phyloP scores from a whole-genome alignment of 257 asterid species.

The Parsonsia alboflavescens region DNA sequence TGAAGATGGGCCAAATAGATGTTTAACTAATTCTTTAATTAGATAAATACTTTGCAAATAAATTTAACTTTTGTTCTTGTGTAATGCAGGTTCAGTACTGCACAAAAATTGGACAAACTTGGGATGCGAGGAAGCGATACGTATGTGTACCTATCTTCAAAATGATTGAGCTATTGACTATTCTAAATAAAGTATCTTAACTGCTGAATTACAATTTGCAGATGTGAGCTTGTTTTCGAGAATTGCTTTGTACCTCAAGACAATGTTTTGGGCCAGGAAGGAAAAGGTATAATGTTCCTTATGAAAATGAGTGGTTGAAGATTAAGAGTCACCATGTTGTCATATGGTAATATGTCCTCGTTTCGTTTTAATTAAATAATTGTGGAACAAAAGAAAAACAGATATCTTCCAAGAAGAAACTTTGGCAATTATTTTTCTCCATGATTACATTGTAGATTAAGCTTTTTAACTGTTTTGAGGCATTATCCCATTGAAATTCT shows the following conservation, averaged over 20 bases:
- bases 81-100: conserved; percentile 86
- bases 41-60: not conserved
- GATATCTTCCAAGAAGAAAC: not conserved
- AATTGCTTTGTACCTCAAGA: conserved; percentile 90
- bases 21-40: not conserved
- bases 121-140: conserved; percentile 99
- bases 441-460: not conserved
- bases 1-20: not conserved
- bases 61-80: not conserved
- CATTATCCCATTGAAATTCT: not conserved
- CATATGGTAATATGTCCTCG: not conserved
- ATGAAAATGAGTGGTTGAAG: not conserved
- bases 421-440: not conserved
- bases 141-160: conserved; percentile 41
- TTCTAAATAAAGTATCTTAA: conserved; percentile 17
- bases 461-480: not conserved
- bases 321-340: not conserved
- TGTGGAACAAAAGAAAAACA: not conserved
- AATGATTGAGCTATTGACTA: conserved; percentile 15
- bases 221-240: conserved; percentile 98
- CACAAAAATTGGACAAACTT: conserved; percentile 96
- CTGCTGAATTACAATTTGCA: conserved; percentile 28
- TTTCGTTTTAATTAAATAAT: not conserved
- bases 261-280: conserved; percentile 88
- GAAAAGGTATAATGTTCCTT: conserved; percentile 57